phyloP scores from a whole-genome alignment of 768 basidiomycete species.

The Daedaleopsis nitida region DNA sequence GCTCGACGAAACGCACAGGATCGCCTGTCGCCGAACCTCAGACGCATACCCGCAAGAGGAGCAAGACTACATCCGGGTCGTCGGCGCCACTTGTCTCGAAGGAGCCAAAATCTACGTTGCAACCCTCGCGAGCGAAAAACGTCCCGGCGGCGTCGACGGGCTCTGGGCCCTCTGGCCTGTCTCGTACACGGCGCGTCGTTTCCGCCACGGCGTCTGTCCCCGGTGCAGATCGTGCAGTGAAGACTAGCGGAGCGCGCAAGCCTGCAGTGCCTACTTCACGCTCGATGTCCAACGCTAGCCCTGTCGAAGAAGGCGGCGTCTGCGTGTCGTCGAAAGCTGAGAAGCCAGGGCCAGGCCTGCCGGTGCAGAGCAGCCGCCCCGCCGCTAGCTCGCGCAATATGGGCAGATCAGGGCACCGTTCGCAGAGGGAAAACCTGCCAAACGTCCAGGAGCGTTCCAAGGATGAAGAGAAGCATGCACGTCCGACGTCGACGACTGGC shows the following conservation, averaged over 20 bases:
- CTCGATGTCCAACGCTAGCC: slow-evolving; percentile 7
- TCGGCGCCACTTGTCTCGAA: slow-evolving; percentile 15
- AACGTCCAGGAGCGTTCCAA: slow-evolving; percentile 13
- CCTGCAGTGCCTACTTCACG: slow-evolving; percentile 1
- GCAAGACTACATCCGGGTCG: slow-evolving; percentile 27
- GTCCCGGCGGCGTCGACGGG: slow-evolving; percentile 12
- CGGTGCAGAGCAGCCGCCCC: not conserved
- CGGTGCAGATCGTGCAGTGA: slow-evolving; percentile 13
- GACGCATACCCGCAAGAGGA: slow-evolving; percentile 32
- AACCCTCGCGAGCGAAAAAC: slow-evolving; percentile 22
- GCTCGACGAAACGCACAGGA: slow-evolving; percentile 50
- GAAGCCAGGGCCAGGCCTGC: not conserved
- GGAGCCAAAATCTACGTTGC: slow-evolving; percentile 14
- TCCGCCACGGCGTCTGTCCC: slow-evolving; percentile 11
- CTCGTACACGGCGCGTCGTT: slow-evolving; percentile 13
- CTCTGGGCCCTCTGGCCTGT: slow-evolving; percentile 1
- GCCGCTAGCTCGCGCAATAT: slow-evolving; percentile 7
- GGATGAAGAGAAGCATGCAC: slow-evolving; percentile 6
- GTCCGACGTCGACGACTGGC: slow-evolving; percentile 1
- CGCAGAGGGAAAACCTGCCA: slow-evolving; percentile 15
- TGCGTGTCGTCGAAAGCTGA: not conserved
- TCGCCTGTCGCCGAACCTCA: slow-evolving; percentile 26
- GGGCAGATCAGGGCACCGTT: slow-evolving; percentile 21
- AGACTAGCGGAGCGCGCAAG: slow-evolving; percentile 9
- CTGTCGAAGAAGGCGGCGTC: slow-evolving; percentile 4